phyloP scores from a whole-genome alignment of 2,329 filamentous ascomycete genomes.

The Sarocladium oryzae region DNA sequence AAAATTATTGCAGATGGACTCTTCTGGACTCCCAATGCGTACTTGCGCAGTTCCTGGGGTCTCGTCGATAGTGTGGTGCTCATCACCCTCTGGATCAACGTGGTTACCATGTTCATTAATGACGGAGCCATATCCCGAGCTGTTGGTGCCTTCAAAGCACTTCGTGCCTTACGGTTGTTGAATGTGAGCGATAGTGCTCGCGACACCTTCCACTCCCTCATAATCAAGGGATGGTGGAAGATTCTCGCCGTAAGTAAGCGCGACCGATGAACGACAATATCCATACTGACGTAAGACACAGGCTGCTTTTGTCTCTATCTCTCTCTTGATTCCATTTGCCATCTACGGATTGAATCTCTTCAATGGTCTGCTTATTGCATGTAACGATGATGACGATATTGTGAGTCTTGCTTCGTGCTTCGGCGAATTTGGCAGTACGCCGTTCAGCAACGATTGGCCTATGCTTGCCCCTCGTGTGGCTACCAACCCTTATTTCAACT shows the following conservation, averaged over 20 bases:
- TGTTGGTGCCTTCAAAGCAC: constrained; percentile 93
- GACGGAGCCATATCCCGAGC: constrained; percentile 82
- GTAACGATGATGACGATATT: constrained; percentile 57
- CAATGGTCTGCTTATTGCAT: constrained; percentile 69
- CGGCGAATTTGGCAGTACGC: constrained; percentile 70
- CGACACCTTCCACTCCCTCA: constrained; percentile 94
- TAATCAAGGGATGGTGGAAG: constrained; percentile 91
- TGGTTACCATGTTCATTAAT: constrained; percentile 72
- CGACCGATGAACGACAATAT: neutral
- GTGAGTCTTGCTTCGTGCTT: constrained; percentile 68
- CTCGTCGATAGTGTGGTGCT: constrained; percentile 90
- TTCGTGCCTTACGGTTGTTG: constrained; percentile 81
- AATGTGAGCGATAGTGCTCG: constrained; percentile 95
- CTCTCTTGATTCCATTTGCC: constrained; percentile 90
- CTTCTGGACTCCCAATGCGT: constrained; percentile 95
- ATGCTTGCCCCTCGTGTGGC: constrained; percentile 78
- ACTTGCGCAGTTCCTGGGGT: constrained; percentile 93
- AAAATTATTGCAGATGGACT: constrained; percentile 94
- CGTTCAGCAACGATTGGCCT: constrained; percentile 68
- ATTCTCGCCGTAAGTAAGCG: constrained; percentile 66
- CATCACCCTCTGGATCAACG: constrained; percentile 91
- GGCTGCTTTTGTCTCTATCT: constrained; percentile 89
- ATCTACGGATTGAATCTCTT: constrained; percentile 95
- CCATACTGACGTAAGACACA: constrained; percentile 17
- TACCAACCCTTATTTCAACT: constrained; percentile 78